These are phyloP conservation scores for Phanerochaete sordida DNA, from an alignment of 768 basidiomycete species.

Conservation along the genomic window DNA sequence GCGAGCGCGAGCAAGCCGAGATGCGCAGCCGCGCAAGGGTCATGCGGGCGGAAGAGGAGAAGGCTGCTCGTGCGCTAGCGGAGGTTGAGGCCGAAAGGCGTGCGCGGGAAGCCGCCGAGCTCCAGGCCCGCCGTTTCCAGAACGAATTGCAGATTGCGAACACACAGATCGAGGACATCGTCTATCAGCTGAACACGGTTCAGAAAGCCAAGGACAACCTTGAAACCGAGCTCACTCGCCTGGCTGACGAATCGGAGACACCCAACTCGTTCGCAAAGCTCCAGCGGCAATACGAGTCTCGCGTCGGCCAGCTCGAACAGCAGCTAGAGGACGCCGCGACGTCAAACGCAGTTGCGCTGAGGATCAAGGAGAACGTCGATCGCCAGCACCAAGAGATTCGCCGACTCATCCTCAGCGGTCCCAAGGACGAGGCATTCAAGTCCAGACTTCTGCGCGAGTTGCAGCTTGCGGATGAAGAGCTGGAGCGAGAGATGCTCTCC, in stretches of 20 bases:
- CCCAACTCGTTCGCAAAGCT: constrained; percentile 53
- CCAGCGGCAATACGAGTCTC: constrained; percentile 60
- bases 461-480: constrained; percentile 54
- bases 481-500: constrained; percentile 47
- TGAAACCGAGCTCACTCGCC: constrained; percentile 61
- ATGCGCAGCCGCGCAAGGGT: constrained; percentile 69
- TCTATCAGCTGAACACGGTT: constrained; percentile 47
- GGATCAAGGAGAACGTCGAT: constrained; percentile 60
- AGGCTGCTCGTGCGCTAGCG: constrained; percentile 47
- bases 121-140: constrained; percentile 56
- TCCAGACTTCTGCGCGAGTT: constrained; percentile 60
- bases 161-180: constrained; percentile 53
- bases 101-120: constrained; percentile 62
- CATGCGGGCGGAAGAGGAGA: constrained; percentile 57
- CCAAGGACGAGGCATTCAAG: constrained; percentile 61
- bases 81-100: constrained; percentile 67
- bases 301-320: constrained; percentile 59
- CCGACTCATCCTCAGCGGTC: constrained; percentile 54
- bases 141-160: constrained; percentile 53
- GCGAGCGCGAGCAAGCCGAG: constrained; percentile 64
- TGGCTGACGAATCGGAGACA: constrained; percentile 58
- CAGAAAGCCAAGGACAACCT: constrained; percentile 63
- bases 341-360: constrained; percentile 44
- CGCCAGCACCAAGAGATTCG: constrained; percentile 72
- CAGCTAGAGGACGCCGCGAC: constrained; percentile 57